Conservation (phyloP, 106 monocot species). For the Alisma plantagoaquatica region DNA sequence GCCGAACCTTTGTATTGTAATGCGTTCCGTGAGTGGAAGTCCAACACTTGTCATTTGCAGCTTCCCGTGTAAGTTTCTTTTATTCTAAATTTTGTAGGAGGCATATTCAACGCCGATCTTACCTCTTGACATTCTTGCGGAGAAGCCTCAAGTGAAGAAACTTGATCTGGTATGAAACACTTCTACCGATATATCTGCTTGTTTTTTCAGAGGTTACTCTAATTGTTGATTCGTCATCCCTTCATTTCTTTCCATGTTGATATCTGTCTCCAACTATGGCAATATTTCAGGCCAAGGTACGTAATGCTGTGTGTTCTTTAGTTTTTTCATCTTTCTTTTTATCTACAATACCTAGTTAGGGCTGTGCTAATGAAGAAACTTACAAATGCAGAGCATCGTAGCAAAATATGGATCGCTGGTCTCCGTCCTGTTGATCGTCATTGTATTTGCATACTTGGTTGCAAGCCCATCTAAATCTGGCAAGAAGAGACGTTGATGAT, state of each 20-base stretch:
- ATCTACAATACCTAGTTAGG: background rate
- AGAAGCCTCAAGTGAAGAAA: slow-evolving; percentile 73
- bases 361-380: background rate
- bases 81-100: slow-evolving; percentile 33
- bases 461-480: slow-evolving; percentile 68
- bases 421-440: slow-evolving; percentile 57
- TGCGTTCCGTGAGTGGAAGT: background rate
- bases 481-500: slow-evolving; percentile 79
- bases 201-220: too few species aligned
- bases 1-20: background rate
- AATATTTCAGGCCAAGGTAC: too few species aligned
- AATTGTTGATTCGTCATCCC: too few species aligned
- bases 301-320: too few species aligned
- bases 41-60: background rate
- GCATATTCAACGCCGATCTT: slow-evolving; percentile 76
- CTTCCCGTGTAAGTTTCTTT: background rate
- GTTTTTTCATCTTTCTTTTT: slow-evolving; percentile 5
- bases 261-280: too few species aligned
- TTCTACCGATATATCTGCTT: too few species aligned
- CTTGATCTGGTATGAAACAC: slow-evolving; percentile 57
- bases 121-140: slow-evolving; percentile 89
- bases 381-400: slow-evolving; percentile 49
- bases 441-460: slow-evolving; percentile 55
- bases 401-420: slow-evolving; percentile 75
- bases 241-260: background rate